Conservation (phyloP, 129 eudicot genomes). For the Arctium minus region DNA sequence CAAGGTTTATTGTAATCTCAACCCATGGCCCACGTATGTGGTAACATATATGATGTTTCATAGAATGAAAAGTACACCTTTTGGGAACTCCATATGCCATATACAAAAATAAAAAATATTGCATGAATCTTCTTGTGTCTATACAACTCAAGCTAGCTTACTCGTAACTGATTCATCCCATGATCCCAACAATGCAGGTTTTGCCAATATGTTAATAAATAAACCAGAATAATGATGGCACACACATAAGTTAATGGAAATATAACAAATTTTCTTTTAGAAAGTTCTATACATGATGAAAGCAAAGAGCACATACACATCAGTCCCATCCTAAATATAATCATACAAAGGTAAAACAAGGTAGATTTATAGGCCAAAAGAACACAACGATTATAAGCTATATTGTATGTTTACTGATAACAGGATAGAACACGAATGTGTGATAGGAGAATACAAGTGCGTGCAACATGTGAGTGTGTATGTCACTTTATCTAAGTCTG, state of each 20-base stretch:
- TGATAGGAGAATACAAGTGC: no score
- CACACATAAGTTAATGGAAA: not conserved
- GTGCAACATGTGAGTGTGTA: not conserved
- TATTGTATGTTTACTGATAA: no score
- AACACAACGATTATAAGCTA: no score
- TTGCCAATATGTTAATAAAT: not conserved
- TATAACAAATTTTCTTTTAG: not conserved
- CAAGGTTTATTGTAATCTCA: no score
- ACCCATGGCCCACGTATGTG: no score
- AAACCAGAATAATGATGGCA: not conserved
- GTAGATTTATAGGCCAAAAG: not conserved
- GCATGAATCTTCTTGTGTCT: no score
- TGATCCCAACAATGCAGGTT: not conserved
- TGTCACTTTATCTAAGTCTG: not conserved
- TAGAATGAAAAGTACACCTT: no score
- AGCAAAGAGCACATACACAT: not conserved
- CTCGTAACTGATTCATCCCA: not conserved
- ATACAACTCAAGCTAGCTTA: no score
- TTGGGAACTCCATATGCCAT: no score
- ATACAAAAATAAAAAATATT: no score
- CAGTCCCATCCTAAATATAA: not conserved
- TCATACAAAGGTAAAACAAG: not conserved
- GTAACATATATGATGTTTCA: no score
- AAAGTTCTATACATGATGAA: not conserved
- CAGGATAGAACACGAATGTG: not conserved